These are phyloP conservation scores for Peronospora farinosa DNA, from an alignment of 352 stramenopile species.

Conservation along the genomic window DNA sequence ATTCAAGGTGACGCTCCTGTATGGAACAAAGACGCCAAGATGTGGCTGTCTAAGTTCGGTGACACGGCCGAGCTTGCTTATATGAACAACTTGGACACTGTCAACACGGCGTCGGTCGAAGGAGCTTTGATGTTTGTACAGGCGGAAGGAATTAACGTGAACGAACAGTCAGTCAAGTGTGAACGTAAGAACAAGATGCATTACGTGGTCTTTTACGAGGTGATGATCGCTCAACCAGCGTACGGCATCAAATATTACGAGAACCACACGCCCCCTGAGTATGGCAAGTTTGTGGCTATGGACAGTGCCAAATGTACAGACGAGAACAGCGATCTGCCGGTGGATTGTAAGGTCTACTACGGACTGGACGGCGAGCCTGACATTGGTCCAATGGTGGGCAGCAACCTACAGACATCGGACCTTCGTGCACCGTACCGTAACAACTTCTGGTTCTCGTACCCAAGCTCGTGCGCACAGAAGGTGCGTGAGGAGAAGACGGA, in stretches of 20 bases:
- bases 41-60: conserved; percentile 39
- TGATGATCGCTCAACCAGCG: conserved; percentile 52
- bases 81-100: conserved; percentile 43
- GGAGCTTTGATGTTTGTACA: conserved; percentile 63
- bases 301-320: conserved; percentile 55
- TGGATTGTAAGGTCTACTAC: conserved; percentile 53
- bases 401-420: conserved; percentile 40
- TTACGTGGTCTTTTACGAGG: conserved; percentile 64
- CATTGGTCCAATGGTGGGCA: conserved; percentile 50
- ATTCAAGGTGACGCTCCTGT: conserved; percentile 45
- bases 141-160: conserved; percentile 54
- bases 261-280: conserved; percentile 37
- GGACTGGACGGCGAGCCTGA: conserved; percentile 37
- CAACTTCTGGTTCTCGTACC: conserved; percentile 83
- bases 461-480: conserved; percentile 52
- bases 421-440: conserved; percentile 58
- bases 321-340: conserved; percentile 25
- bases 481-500: conserved; percentile 41
- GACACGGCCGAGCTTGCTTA: conserved; percentile 35
- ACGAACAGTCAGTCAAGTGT: conserved; percentile 40
- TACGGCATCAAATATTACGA: conserved; percentile 47
- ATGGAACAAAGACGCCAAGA: conserved; percentile 27
- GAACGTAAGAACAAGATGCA: conserved; percentile 57
- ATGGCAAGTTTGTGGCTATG: conserved; percentile 57
- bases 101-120: conserved; percentile 53